Evolutionary conservation across 805 yeast genomes (phyloP).

Genomic region (Suhomyces tanzawaensis): DNA sequence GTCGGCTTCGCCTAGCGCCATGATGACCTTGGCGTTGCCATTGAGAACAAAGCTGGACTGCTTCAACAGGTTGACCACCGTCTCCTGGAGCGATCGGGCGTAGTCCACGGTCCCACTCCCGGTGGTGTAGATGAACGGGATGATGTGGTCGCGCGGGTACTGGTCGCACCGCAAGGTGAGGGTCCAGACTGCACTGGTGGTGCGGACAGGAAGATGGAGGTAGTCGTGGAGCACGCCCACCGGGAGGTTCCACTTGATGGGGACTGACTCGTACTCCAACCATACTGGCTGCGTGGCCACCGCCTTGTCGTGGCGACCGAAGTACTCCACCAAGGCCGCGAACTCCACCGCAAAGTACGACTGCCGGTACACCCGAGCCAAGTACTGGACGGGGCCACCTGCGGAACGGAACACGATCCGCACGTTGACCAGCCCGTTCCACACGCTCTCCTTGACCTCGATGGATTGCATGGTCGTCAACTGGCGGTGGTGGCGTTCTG

Average conservation of each 20-base stretch:
- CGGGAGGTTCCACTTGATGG: conserved; percentile 77
- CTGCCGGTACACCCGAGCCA: conserved; percentile 38
- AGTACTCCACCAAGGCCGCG: conserved; percentile 35
- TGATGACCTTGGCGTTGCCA: conserved; percentile 77
- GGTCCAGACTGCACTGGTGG: conserved; percentile 34
- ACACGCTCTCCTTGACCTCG: conserved; percentile 37
- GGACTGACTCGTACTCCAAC: conserved; percentile 64
- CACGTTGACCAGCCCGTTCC: conserved; percentile 56
- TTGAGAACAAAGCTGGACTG: conserved; percentile 74
- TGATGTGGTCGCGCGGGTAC: conserved; percentile 30
- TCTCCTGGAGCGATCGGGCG: conserved; percentile 38
- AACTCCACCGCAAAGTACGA: conserved; percentile 50
- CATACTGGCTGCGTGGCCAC: conserved; percentile 39
- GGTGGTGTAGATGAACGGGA: conserved; percentile 25
- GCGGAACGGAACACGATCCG: conserved; percentile 3
- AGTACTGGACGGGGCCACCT: conserved; percentile 15
- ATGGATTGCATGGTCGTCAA: conserved; percentile 1
- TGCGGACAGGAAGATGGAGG: conserved; percentile 17
- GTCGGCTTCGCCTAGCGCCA: conserved; percentile 67
- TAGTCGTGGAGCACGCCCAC: conserved; percentile 65
- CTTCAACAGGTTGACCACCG: conserved; percentile 77
- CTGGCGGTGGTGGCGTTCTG: not conserved
- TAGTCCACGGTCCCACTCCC: conserved; percentile 18
- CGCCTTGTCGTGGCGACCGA: conserved; percentile 24
- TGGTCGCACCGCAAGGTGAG: conserved; percentile 20